These are phyloP conservation scores for Cardamine occulta DNA, from an alignment of 345 rosid species.

Conservation along the genomic window DNA sequence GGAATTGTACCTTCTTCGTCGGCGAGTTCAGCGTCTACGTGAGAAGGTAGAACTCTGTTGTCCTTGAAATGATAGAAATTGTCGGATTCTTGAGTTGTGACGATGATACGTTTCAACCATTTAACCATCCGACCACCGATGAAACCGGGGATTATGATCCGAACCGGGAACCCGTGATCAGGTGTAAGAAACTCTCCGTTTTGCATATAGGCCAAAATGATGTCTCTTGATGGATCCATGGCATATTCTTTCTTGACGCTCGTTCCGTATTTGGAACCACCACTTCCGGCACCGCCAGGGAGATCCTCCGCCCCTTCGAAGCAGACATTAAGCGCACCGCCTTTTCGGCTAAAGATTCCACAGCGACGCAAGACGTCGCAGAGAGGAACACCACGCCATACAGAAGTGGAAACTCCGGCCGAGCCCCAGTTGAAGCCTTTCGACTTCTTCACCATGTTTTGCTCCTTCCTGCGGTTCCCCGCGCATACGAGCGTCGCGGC, in stretches of 20 bases:
- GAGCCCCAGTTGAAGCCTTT: conserved; percentile 95
- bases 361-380: conserved; percentile 63
- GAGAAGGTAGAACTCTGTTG: conserved; percentile 82
- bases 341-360: conserved; percentile 60
- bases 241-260: conserved; percentile 68
- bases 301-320: conserved; percentile 94
- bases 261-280: conserved; percentile 90
- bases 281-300: conserved; percentile 88
- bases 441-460: conserved; percentile 80
- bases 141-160: conserved; percentile 83
- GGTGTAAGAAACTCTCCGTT: conserved; percentile 79
- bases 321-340: conserved; percentile 72
- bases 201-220: conserved; percentile 90
- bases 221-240: conserved; percentile 84
- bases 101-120: conserved; percentile 82
- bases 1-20: conserved; percentile 69
- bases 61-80: conserved; percentile 79
- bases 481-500: conserved; percentile 84
- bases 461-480: conserved; percentile 90
- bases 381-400: conserved; percentile 83
- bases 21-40: conserved; percentile 84
- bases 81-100: conserved; percentile 72
- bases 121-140: conserved; percentile 97
- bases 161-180: conserved; percentile 89
- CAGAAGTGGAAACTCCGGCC: conserved; percentile 73